Percentiles rank a stretch among this genome's conserved stretches.
phyloP scores from a whole-genome alignment of 179 eudicot species.

The Carnegiea gigantea region DNA sequence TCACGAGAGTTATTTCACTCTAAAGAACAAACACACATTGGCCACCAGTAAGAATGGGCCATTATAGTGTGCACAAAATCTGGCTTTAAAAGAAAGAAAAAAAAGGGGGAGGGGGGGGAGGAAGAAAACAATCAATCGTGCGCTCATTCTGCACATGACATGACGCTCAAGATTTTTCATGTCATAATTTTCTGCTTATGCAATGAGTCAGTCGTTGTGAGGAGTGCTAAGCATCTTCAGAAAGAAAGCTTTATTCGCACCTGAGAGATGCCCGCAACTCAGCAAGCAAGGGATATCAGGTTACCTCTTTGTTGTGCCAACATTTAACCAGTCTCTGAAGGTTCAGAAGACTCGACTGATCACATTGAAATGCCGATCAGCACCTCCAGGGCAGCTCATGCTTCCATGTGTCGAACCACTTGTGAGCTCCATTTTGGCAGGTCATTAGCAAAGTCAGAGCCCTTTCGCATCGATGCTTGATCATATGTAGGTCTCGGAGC shows the following conservation, averaged over 20 bases:
- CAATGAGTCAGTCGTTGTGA: neutral
- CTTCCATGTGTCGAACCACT: neutral
- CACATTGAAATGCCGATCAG: too few species aligned
- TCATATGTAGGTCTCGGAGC: neutral
- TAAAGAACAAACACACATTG: slow-evolving; percentile 12
- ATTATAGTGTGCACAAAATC: slow-evolving; percentile 11
- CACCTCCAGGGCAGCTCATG: neutral
- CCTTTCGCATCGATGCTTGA: neutral
- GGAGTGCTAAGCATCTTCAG: neutral
- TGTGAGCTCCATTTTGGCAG: neutral
- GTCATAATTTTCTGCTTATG: slow-evolving; percentile 3
- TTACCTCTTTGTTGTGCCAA: neutral
- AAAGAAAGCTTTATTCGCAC: neutral
- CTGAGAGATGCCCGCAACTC: neutral
- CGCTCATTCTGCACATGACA: slow-evolving; percentile 16
- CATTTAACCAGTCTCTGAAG: neutral
- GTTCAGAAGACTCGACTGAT: neutral
- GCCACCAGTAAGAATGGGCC: slow-evolving; percentile 19
- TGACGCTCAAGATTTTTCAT: neutral
- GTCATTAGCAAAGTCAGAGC: neutral
- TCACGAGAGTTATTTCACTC: neutral
- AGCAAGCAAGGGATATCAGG: neutral
- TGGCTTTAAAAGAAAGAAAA: too few species aligned
- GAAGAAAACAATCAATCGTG: neutral
- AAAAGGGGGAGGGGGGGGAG: too few species aligned